Base-by-base conservation (phyloP, 2,329 filamentous ascomycete species). In the Peltaster fructicola region DNA sequence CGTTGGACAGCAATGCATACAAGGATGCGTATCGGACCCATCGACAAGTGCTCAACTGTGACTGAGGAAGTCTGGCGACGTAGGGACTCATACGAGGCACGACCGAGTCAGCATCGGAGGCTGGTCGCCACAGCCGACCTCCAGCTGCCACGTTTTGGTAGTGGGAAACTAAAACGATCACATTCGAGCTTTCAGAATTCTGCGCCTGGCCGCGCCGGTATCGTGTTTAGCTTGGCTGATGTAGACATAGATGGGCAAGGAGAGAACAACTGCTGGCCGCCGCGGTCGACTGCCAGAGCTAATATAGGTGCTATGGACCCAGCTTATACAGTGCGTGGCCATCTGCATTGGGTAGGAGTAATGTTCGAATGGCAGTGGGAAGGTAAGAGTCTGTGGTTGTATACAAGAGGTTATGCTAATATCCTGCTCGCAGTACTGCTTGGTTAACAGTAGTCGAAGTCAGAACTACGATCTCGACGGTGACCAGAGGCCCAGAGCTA, bases 321-420 rank as follows among this genome's bases (percentile, higher is more conserved):
- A 26, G 65, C 72, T 24, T 62, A 67, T 39, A 74, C 69, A 3
- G 68, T 77, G n/a, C 60, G 66, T 33, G 72, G 73, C 3, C 56
- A 56, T 22, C 48, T 73, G 39, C 73, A 78, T 47, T 78, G 73
- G 73, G 54, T 74, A 6, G 67, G 70, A 17, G 69, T 78, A 20
- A 77, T 77, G 73, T 64, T 63, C 33, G 71, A 76, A 36, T 74
- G 68, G 68, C 54, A 59, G n/a, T 78, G 73, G 71, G 71, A 77
- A 59, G 63, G 71, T 74, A 53, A 52, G 61, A 12, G n/a, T n/a
- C n/a, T n/a, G n/a, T n/a, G n/a, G n/a, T n/a, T n/a, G n/a, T n/a
- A n/a, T n/a, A n/a, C n/a, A n/a, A n/a, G n/a, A n/a, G n/a, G n/a
- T n/a, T n/a, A n/a, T n/a, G n/a, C n/a, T n/a, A n/a, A n/a, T n/a